phyloP scores from a whole-genome alignment of 805 yeast species.

The Wickerhamiella hasegawae region DNA sequence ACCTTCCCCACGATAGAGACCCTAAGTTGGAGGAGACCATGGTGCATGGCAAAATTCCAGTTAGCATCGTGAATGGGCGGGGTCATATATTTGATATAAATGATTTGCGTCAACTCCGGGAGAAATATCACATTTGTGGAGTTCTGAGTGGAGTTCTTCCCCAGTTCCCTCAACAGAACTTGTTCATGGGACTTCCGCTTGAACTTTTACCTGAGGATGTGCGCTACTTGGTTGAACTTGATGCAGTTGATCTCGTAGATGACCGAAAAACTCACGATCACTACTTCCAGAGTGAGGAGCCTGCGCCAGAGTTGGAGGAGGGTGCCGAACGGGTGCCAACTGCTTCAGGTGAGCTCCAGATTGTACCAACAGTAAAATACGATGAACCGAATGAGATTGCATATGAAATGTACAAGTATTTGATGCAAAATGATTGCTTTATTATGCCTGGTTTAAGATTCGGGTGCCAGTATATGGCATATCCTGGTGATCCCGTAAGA shows the following conservation, averaged over 20 bases:
- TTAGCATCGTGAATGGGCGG: slow-evolving; percentile 26
- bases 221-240: slow-evolving; percentile 37
- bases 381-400: slow-evolving; percentile 6
- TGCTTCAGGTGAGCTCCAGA: not conserved
- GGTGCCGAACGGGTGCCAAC: not conserved
- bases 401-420: slow-evolving; percentile 25
- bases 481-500: slow-evolving; percentile 88
- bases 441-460: slow-evolving; percentile 77
- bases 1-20: too few species aligned
- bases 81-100: slow-evolving; percentile 46
- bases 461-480: slow-evolving; percentile 78
- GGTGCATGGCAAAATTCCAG: slow-evolving; percentile 11
- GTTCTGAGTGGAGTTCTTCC: slow-evolving; percentile 71
- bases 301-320: too few species aligned
- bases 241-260: slow-evolving; percentile 30
- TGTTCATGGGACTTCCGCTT: slow-evolving; percentile 73
- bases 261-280: slow-evolving; percentile 20
- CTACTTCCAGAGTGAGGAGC: not conserved
- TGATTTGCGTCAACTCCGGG: slow-evolving; percentile 38
- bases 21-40: too few species aligned
- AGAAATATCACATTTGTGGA: slow-evolving; percentile 50
- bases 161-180: slow-evolving; percentile 82
- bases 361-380: not conserved
- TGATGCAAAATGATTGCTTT: slow-evolving; percentile 33
- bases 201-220: slow-evolving; percentile 61